These are phyloP conservation scores for Candida hispaniensis DNA, from an alignment of 805 yeast genomes.

Conservation along the genomic window DNA sequence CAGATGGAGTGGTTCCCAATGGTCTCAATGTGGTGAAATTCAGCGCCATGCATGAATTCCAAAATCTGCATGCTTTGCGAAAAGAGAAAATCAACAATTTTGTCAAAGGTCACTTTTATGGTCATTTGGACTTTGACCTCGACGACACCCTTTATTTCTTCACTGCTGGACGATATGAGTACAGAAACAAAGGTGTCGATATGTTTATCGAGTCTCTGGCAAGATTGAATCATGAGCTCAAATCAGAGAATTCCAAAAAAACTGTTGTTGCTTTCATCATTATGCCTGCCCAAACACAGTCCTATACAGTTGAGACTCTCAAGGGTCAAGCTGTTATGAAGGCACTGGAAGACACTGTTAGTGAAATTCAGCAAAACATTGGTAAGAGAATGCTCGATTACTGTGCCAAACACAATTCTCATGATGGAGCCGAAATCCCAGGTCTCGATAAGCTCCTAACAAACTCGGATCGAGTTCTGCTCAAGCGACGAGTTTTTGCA, in stretches of 20 bases:
- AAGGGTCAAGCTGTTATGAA: constrained; percentile 93
- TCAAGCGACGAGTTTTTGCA: constrained; percentile 88
- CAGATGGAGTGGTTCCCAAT: constrained; percentile 95
- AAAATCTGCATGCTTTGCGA: constrained; percentile 83
- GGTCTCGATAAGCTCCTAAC: constrained; percentile 72
- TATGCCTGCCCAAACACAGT: constrained; percentile 93
- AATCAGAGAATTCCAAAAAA: constrained; percentile 69
- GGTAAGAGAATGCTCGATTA: constrained; percentile 85
- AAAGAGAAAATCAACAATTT: constrained; percentile 91
- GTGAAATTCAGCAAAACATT: constrained; percentile 75
- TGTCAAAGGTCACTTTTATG: constrained; percentile 94
- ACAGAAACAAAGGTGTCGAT: constrained; percentile 93
- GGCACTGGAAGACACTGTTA: constrained; percentile 79
- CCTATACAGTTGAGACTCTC: constrained; percentile 90
- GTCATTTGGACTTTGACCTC: constrained; percentile 87
- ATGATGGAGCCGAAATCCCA: constrained; percentile 56
- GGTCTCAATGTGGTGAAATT: constrained; percentile 93
- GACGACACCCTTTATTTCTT: constrained; percentile 91
- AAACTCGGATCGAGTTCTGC: constrained; percentile 76
- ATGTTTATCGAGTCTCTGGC: constrained; percentile 89
- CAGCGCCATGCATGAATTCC: constrained; percentile 96
- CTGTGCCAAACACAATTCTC: constrained; percentile 52
- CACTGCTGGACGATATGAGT: constrained; percentile 96
- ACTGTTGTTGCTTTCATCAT: constrained; percentile 95
- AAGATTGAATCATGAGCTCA: constrained; percentile 76